Base-by-base conservation (phyloP, 257 asterid genomes). In the Pogostemon cablin region DNA sequence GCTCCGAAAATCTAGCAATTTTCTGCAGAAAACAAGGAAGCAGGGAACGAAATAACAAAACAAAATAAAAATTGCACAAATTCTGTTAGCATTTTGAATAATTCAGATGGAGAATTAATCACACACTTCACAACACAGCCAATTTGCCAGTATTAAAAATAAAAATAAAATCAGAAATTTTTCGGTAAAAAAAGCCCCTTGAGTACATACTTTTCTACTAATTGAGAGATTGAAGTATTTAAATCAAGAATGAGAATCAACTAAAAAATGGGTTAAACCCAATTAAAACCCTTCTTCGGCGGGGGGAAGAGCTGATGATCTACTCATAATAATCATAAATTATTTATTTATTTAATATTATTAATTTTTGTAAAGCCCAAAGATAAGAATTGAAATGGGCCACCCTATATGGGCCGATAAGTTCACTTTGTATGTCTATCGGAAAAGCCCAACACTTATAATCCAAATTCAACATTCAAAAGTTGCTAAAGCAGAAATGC, bases 1-100 rank as follows among this genome's bases (percentile, higher is more conserved):
- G 62, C 15, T 68, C 35, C 44, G 34, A 62, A 70, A 41, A 65
- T 53, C 52, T 62, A 73, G 25, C 41, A 46, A 32, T 39, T 72
- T 65, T 72, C 81, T 77, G 74, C 76, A 61, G 15, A 49, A 69
- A 76, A 62, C 11, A 58, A 47, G 2, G 6, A 20, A 64, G 3
- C 62, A 40, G 4, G 11, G 3, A 65, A 34, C 9, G 42, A 46
- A 59, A 20, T 17, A 70, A 38, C 25, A 37, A 11, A 35, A 11
- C 60, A 55, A 44, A 61, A 52, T 17, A 67, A 50, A 8, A 17
- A 39, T 73, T 9, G 20, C 69, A 32, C 6, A 71, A 76, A 71
- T 60, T 9, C 5, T 44, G 10, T 20, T 2, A 42, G 10, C 58
- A 39, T 17, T 42, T 38, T 47, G 41, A 75, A 48, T 46, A 65